Conservation (phyloP, 2,329 filamentous ascomycete genomes). For the Fusarium buxicola region DNA sequence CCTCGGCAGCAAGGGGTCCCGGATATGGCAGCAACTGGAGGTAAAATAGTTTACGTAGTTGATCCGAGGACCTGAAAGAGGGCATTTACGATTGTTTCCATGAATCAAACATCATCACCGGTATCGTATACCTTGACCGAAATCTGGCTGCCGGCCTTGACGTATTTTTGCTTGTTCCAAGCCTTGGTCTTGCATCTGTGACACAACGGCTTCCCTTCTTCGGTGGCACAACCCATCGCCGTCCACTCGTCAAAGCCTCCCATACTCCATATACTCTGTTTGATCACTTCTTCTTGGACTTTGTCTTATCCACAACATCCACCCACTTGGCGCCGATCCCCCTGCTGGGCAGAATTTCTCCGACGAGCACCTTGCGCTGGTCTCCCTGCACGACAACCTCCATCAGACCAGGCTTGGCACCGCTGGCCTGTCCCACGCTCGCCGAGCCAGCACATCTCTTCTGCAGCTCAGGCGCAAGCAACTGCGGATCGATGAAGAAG, state of each 20-base stretch:
- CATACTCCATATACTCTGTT: neutral
- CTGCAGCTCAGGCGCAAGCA: conserved; percentile 38
- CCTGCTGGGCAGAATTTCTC: conserved; percentile 25
- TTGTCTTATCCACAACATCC: conserved; percentile 38
- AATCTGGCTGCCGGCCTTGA: too few species aligned
- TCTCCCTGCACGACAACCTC: conserved; percentile 42
- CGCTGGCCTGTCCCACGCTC: conserved; percentile 38
- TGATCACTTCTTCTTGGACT: conserved; percentile 31
- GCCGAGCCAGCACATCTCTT: conserved; percentile 42
- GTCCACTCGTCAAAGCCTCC: conserved; percentile 22
- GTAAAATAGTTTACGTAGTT: too few species aligned
- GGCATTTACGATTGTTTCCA: too few species aligned
- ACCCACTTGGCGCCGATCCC: conserved; percentile 40
- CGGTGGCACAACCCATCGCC: conserved; percentile 8
- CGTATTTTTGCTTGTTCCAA: too few species aligned
- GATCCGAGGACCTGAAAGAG: too few species aligned
- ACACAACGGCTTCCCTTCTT: conserved; percentile 16
- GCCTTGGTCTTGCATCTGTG: conserved; percentile 4
- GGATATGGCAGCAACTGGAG: too few species aligned
- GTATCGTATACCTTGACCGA: too few species aligned
- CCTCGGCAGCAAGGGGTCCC: too few species aligned
- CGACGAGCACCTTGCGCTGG: conserved; percentile 31
- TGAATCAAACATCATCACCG: too few species aligned
- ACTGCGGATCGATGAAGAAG: conserved; percentile 36
- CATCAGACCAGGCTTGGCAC: conserved; percentile 36